These are phyloP conservation scores for Pleurozium schreberi DNA, from an alignment of 225 moss, liverwort and hornwort species.

Conservation along the genomic window DNA sequence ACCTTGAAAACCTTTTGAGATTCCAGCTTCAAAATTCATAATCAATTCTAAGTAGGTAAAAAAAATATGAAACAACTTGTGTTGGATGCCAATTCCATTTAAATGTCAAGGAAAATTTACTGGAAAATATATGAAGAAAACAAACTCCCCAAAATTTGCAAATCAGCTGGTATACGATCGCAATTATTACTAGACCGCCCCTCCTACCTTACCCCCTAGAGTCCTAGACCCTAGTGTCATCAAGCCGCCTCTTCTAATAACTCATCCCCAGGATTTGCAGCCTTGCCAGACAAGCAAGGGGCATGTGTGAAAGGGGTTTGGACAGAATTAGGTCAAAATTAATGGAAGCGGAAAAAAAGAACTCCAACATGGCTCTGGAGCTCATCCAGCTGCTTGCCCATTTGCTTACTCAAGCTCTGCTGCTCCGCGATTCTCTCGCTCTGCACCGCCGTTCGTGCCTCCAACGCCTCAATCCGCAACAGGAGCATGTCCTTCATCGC, in stretches of 20 bases:
- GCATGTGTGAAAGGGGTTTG: neutral
- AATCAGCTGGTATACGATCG: neutral
- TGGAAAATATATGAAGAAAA: neutral
- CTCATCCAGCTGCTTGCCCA: constrained; percentile 37
- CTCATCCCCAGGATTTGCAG: neutral
- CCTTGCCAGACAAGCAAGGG: neutral
- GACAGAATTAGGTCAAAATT: neutral
- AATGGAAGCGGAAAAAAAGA: constrained; percentile 52
- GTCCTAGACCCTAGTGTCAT: neutral
- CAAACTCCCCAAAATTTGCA: neutral
- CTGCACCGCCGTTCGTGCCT: constrained; percentile 29
- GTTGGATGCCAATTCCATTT: neutral
- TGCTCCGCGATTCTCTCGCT: constrained; percentile 37
- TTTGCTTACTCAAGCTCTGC: constrained; percentile 28
- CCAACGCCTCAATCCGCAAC: constrained; percentile 32
- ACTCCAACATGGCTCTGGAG: constrained; percentile 73
- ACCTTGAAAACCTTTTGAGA: accelerated
- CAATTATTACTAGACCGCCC: neutral
- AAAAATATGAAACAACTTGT: too few relatives aligned
- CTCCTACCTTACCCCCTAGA: neutral
- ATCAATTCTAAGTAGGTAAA: neutral
- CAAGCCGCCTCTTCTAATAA: neutral
- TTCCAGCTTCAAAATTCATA: neutral
- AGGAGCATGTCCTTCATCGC: constrained; percentile 28
- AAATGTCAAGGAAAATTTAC: neutral